A percentile compares a stretch with the other conserved stretches of the same genome.
Conservation (phyloP, 768 basidiomycete genomes). For the Mycena metata region DNA sequence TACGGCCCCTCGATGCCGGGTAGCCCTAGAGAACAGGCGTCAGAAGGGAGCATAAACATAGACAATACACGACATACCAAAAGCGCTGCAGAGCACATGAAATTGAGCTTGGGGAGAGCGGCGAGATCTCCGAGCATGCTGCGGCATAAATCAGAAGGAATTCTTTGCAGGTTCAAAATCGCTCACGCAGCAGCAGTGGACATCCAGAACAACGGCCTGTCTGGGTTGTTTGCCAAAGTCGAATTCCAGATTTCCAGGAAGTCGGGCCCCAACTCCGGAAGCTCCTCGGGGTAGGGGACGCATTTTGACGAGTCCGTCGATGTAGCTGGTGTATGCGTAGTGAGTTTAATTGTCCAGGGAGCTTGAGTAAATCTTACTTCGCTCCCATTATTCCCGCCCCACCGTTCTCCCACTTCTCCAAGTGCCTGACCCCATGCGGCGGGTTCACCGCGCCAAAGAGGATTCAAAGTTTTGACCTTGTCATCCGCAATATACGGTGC, state of each 20-base stretch:
- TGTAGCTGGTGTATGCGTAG: slow-evolving; percentile 10
- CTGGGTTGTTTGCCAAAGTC: slow-evolving; percentile 35
- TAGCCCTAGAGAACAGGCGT: slow-evolving; percentile 23
- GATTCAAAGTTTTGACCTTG: slow-evolving; percentile 6
- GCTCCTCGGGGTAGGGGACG: slow-evolving; percentile 41
- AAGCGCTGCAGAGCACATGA: neutral
- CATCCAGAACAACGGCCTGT: slow-evolving; percentile 38
- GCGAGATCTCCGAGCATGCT: neutral
- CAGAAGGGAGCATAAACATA: neutral
- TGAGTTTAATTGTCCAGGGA: neutral
- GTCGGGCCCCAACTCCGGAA: slow-evolving; percentile 38
- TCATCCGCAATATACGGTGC: slow-evolving; percentile 19
- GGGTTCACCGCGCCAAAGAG: slow-evolving; percentile 22
- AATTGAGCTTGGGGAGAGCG: neutral
- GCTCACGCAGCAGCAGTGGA: neutral
- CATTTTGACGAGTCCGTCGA: slow-evolving; percentile 41
- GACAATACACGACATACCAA: neutral
- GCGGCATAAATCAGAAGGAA: neutral
- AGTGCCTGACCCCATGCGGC: neutral
- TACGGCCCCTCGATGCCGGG: slow-evolving; percentile 32
- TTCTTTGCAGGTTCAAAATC: neutral
- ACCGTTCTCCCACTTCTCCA: slow-evolving; percentile 19
- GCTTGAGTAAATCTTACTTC: slow-evolving; percentile 12
- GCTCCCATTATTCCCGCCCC: slow-evolving; percentile 20
- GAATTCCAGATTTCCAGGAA: slow-evolving; percentile 41